These are phyloP conservation scores for Aspergillus nidulans DNA, from an alignment of 495 filamentous ascomycete species.

Conservation along the genomic window DNA sequence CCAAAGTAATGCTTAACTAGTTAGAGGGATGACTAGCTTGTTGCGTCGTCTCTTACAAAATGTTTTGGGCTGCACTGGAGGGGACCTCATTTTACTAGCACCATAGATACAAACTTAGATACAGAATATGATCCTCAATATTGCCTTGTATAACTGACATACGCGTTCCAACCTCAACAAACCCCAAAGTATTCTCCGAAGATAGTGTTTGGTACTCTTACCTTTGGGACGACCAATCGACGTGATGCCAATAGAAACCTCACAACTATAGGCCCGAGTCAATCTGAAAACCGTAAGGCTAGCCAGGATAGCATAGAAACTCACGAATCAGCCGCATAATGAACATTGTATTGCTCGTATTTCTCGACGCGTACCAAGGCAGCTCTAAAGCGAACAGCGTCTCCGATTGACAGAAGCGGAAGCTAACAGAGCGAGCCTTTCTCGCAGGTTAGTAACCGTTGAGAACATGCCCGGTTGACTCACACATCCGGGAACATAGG, in stretches of 20 bases:
- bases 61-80: not conserved
- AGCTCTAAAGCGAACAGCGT: constrained; percentile 38
- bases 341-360: constrained; percentile 41
- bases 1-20: not conserved
- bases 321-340: constrained; percentile 42
- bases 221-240: not conserved
- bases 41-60: not conserved
- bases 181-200: not conserved
- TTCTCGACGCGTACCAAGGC: constrained; percentile 31
- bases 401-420: constrained; percentile 39
- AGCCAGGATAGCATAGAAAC: constrained; percentile 8
- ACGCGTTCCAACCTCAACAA: not conserved
- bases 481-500: constrained; percentile 27
- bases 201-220: not conserved
- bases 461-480: constrained; percentile 11
- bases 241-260: constrained; percentile 29
- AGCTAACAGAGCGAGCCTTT: constrained; percentile 33
- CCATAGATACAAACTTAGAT: not conserved
- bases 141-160: not conserved
- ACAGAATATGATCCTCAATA: not conserved
- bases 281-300: not conserved
- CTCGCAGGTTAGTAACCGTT: not conserved
- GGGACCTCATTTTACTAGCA: not conserved
- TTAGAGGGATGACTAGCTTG: not conserved
- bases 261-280: constrained; percentile 24